Base-by-base conservation (phyloP, 805 yeast species). In the Zygoascus tannicola region DNA sequence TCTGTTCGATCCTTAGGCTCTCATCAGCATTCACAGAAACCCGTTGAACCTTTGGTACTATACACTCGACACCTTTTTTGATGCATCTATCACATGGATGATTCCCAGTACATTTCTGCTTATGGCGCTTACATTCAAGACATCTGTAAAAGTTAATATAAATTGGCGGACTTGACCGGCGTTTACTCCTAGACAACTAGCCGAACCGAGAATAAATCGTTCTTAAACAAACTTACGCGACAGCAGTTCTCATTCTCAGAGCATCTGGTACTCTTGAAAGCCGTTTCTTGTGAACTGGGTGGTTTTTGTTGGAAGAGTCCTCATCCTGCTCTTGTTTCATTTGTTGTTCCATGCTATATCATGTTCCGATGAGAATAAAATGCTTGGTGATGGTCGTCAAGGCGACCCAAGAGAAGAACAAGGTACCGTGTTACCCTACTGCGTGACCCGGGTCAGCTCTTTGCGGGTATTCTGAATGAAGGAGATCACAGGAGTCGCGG, bases 201-300 rank as follows among this genome's bases (percentile, higher is more conserved):
- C 12, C 30, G 12, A 8, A 26, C 12, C 12, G 10, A 26, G 5
- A 15, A n/a, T 18, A n/a, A n/a, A n/a, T n/a, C n/a, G n/a, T n/a
- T n/a, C n/a, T n/a, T n/a, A n/a, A n/a, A n/a, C n/a, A n/a, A n/a
- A 30, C 42, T 30, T 39, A 39, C 42, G 42, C 42, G 19, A 39
- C 42, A 5, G 42, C 42, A 7, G 32, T 30, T 12, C 42, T 22
- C 15, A 39, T 4, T 14, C 42, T 15, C 14, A 15, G 35, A 8
- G 15, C 19, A 12, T 39, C 42, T 15, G 42, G 36, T 4, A 39
- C 32, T 32, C 19, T 39, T n/a, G n/a, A n/a, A n/a, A n/a, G n/a
- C n/a, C n/a, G n/a, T n/a, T n/a, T n/a, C n/a, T n/a, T n/a, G n/a
- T n/a, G n/a, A n/a, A n/a, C n/a, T n/a, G n/a, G n/a, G n/a, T n/a